Base-by-base conservation (phyloP, 805 yeast species). In the Candida sakaeoensis region DNA sequence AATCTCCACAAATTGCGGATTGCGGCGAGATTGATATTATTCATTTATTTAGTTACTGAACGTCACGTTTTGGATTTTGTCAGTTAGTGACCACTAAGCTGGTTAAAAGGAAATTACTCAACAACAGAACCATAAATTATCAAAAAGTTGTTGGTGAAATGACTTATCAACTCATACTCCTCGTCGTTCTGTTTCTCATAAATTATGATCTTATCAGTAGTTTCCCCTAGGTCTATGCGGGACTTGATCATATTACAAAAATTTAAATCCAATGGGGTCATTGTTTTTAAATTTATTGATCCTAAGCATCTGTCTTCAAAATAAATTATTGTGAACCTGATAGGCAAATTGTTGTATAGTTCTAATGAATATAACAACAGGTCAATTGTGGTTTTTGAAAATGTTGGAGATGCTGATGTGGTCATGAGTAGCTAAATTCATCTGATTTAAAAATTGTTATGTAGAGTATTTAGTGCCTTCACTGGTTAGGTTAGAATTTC, bases 261-360 rank as follows among this genome's bases (percentile, higher is more conserved):
- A 2, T 18, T 8, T 3, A 36, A 2, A 24, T 7, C 3, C 8
- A 36, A 19, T 8, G 39, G 33, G 5, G 18, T 3, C 4, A 21
- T 13, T 8, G 21, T 27, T 9, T 4, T 13, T 5, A 36, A 18
- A 21, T 24, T 13, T 9, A 27, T 9, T 18, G 39, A 36, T 12
- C 39, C 39, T 7, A 36, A n/a, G 27, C 31, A 27, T 27, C 26
- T 30, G 13, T 24, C 17, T 7, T n/a, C 10, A 18, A 5, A 6
- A 21, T 18, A 36, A n/a, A 36, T 26, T 7, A 36, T 36, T n/a
- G 27, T 36, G 15, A 27, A 36, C 13, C 9, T 26, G 5, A 36
- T 27, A 3, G 32, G 18, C 19, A 36, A 19, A 13, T 27, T 8
- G 15, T 36, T 36, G 15, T 36, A 36, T 8, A 27, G 27, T 3